Evolutionary conservation across 768 basidiomycete genomes (phyloP).

Genomic region (Fomitopsis pulvina): DNA sequence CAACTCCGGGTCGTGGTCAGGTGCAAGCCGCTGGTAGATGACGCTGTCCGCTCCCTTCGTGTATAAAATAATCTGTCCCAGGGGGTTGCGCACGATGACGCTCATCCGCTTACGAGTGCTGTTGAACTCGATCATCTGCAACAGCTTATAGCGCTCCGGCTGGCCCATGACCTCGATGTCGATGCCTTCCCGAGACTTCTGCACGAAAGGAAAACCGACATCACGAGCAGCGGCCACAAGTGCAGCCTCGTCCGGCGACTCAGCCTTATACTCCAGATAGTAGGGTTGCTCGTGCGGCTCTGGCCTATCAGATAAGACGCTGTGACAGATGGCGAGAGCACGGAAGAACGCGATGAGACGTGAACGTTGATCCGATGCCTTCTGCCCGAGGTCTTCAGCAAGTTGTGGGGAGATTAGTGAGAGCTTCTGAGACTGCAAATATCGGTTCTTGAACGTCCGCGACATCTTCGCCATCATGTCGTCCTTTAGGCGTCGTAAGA

Average conservation of each 20-base stretch:
- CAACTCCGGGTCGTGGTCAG: slow-evolving; percentile 63
- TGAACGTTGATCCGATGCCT: slow-evolving; percentile 48
- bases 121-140: slow-evolving; percentile 90
- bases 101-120: slow-evolving; percentile 95
- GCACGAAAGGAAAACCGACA: slow-evolving; percentile 86
- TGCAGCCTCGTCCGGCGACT: slow-evolving; percentile 94
- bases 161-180: slow-evolving; percentile 93
- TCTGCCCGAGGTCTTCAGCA: slow-evolving; percentile 68
- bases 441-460: slow-evolving; percentile 84
- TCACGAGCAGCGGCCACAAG: slow-evolving; percentile 90
- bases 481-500: slow-evolving; percentile 58
- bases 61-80: slow-evolving; percentile 77
- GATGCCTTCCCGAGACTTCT: slow-evolving; percentile 62
- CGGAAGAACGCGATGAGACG: slow-evolving; percentile 84
- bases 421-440: slow-evolving; percentile 70
- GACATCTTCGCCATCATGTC: slow-evolving; percentile 74
- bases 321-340: slow-evolving; percentile 92
- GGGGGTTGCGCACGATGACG: slow-evolving; percentile 79
- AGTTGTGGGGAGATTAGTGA: slow-evolving; percentile 86
- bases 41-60: slow-evolving; percentile 98
- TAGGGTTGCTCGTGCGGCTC: slow-evolving; percentile 56
- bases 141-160: slow-evolving; percentile 68
- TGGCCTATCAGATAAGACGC: slow-evolving; percentile 76
- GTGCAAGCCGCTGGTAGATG: slow-evolving; percentile 80
- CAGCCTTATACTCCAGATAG: slow-evolving; percentile 85